These are phyloP conservation scores for Mortierella antarctica DNA, from an alignment of 192 early-diverging fungal species.

Conservation along the genomic window DNA sequence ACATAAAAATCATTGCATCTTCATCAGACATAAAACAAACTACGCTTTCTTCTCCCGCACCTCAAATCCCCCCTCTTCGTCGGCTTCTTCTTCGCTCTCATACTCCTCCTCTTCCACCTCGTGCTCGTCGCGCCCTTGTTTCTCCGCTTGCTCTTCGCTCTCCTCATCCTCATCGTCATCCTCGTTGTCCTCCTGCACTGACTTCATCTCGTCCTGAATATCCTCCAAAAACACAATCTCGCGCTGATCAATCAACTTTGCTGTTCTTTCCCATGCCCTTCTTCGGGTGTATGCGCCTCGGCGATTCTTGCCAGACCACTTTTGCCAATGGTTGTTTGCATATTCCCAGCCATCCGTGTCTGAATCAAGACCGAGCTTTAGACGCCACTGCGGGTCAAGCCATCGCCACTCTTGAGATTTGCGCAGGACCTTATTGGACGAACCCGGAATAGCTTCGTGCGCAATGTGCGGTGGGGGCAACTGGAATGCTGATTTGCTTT, in stretches of 20 bases:
- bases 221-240: constrained; percentile 45
- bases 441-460: constrained; percentile 40
- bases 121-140: background rate
- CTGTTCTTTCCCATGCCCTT: constrained; percentile 63
- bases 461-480: constrained; percentile 53
- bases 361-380: constrained; percentile 48
- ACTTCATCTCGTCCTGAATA: constrained; percentile 20
- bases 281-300: constrained; percentile 63
- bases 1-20: no score
- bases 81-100: constrained; percentile 1
- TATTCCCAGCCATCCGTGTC: constrained; percentile 69
- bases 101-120: constrained; percentile 18
- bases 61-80: background rate
- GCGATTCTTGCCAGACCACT: constrained; percentile 53
- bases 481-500: constrained; percentile 60
- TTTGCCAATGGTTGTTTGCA: constrained; percentile 66
- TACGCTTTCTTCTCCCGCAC: constrained; percentile 3
- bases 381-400: constrained; percentile 63
- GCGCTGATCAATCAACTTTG: constrained; percentile 57
- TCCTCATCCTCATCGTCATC: constrained; percentile 13
- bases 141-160: constrained; percentile 1
- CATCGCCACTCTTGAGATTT: constrained; percentile 64
- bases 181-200: background rate
- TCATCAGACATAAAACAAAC: no score
- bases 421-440: constrained; percentile 53